Conservation (phyloP, 495 filamentous ascomycete genomes). For the Lepraria neglecta region DNA sequence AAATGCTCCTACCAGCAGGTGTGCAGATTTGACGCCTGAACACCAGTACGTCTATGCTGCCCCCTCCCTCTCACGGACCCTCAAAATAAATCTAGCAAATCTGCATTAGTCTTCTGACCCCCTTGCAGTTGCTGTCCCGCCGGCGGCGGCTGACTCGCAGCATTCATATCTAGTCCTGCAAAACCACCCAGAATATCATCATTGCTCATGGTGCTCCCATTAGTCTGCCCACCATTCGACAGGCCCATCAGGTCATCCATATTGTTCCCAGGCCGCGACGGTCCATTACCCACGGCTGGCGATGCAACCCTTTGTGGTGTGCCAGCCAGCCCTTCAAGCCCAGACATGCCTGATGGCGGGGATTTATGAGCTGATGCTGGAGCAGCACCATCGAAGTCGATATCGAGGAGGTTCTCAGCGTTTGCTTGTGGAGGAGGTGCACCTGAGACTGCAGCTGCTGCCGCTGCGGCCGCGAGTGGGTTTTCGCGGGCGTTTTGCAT, state of each 20-base stretch:
- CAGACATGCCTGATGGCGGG: conserved; percentile 53
- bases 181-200: conserved; percentile 79
- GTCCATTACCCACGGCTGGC: conserved; percentile 40
- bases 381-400: conserved; percentile 93
- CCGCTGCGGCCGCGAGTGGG: conserved; percentile 77
- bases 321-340: conserved; percentile 66
- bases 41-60: neutral
- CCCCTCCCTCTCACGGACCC: neutral
- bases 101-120: conserved; percentile 68
- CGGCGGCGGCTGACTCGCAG: conserved; percentile 47
- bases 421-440: conserved; percentile 59
- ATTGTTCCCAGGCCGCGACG: conserved; percentile 48
- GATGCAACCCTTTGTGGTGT: conserved; percentile 77
- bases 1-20: neutral
- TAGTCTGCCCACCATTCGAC: conserved; percentile 51
- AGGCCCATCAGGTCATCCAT: conserved; percentile 90
- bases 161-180: conserved; percentile 67
- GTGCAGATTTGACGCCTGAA: neutral
- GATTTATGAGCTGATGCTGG: conserved; percentile 79
- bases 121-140: conserved; percentile 39
- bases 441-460: conserved; percentile 52
- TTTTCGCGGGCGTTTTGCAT: conserved; percentile 87
- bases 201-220: conserved; percentile 34
- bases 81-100: conserved; percentile 85
- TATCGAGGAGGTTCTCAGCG: conserved; percentile 91